Evolutionary conservation across 2,329 filamentous ascomycete species (phyloP), one percentile per base, ranked within the genome.

Genomic region (Escovopsis sp.): DNA sequence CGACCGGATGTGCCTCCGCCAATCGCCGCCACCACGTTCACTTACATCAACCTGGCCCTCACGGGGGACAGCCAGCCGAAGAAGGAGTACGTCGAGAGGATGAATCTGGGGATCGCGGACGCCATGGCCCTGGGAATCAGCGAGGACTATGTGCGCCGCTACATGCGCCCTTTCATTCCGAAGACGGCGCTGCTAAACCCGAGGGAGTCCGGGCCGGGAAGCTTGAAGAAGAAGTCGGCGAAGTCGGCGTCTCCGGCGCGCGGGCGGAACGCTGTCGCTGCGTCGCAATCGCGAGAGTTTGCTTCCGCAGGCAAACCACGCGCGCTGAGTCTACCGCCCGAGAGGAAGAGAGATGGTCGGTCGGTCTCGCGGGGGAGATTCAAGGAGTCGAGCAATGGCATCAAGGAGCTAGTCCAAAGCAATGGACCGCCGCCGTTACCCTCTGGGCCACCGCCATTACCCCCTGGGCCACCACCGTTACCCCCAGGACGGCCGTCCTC

Each of bases 51-150:
- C 44, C 46, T 52, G 24, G 48, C 51, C 37, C 53, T 57, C 30
- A 51, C 54, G 31, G 40, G 48, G n/a, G 57, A 61, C 40, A 61
- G 61, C 33, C 40, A 45, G 7, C 61, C 63, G 15, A 57, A 54
- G 42, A 54, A 59, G 13, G 64, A 67, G 43, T 66, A 67, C 37
- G 48, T 66, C 31, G 50, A 54, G 35, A 59, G 63, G 30, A 62
- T 66, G 47, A 63, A 64, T 42, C 41, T 52, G 12, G 63, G 59
- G 5, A 44, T 66, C 35, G 47, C 42, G 11, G 61, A 66, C 40
- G 62, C 63, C 9, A 46, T 49, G 35, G 51, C 48, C 3, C 49
- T 65, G 11, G 62, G 63, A 27, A 47, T 63, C 41, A 51, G 55
- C 5, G 45, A 54, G 10, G 55, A 60, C 46, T 63, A 63, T 38